A percentile compares a stretch with the other conserved stretches of the same genome.
Evolutionary conservation across 352 stramenopile species (phyloP).

Genomic region (Phytopythium vexans): DNA sequence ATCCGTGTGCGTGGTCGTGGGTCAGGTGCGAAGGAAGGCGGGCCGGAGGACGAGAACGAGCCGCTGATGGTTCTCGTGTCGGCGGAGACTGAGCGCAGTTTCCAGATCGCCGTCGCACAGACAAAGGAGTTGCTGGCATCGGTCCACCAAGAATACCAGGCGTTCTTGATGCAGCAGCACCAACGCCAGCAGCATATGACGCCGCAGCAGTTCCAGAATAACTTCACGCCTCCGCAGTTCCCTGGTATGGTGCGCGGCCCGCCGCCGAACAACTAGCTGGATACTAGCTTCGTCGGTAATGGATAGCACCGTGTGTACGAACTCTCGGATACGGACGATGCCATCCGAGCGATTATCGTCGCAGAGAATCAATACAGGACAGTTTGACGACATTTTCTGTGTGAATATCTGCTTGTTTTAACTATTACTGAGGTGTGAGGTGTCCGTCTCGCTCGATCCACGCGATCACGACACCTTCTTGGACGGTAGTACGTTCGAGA

Average conservation of each 20-base stretch:
- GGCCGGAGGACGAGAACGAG: slow-evolving; percentile 65
- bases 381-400: too few relatives aligned
- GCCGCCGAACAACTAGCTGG: slow-evolving; percentile 9
- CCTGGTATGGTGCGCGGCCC: slow-evolving; percentile 13
- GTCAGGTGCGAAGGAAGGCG: slow-evolving; percentile 75
- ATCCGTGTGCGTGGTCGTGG: slow-evolving; percentile 82
- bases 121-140: slow-evolving; percentile 57
- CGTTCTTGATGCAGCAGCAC: slow-evolving; percentile 48
- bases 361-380: background rate
- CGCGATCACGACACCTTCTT: slow-evolving; percentile 72
- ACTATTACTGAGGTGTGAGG: too few relatives aligned
- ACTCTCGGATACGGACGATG: too few relatives aligned
- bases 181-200: slow-evolving; percentile 21
- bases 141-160: slow-evolving; percentile 79
- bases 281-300: too few relatives aligned
- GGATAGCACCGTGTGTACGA: too few relatives aligned
- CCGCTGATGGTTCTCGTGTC: slow-evolving; percentile 83
- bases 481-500: slow-evolving; percentile 79
- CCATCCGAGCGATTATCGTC: background rate
- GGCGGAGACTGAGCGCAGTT: slow-evolving; percentile 83
- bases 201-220: slow-evolving; percentile 14
- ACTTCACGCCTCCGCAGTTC: background rate
- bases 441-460: background rate
- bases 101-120: slow-evolving; percentile 70
- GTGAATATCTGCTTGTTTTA: too few relatives aligned